Evolutionary conservation across 192 early-diverging fungal genomes (phyloP), one percentile per base, ranked within the genome.

Genomic region (Backusella parvicylindrica): DNA sequence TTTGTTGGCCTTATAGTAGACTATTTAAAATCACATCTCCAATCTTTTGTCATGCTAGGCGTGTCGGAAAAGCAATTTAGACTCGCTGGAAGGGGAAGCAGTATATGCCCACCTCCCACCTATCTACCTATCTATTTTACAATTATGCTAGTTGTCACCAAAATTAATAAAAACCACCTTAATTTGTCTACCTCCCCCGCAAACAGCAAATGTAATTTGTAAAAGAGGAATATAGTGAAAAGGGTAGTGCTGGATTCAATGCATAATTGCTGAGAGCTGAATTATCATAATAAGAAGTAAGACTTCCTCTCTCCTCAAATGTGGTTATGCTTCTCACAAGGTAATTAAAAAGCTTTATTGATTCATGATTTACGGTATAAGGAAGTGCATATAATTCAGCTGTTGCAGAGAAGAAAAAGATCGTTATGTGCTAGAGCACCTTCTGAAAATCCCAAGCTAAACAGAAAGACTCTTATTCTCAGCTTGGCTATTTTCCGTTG

Each of bases 331-430:
- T 60, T 60, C 53, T 60, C 53, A 60, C 21, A 60, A 60, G 53
- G 53, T 60, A 28, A 28, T 60, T 60, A 60, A 60, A 60, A 60
- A 60, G 53, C 53, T 60, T 60, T 60, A 60, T 60, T 60, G 53
- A 60, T 60, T 60, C 23, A 60, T 60, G 53, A 60, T 60, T 60
- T 60, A 60, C 53, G 23, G 53, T 60, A 60, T 60, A 60, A 60
- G 53, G 49, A 53, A 53, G 49, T 60, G 53, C 53, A 23, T 56
- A 23, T 56, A 56, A 23, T 23, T 56, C 53, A 56, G 53, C 53
- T 60, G 53, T 60, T 60, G 53, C 23, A 60, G 23, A 60, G 53
- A 60, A 60, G 36, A 37, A 37, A 37, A 60, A 60, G 53, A 60
- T 60, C 53, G 53, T 60, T 60, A 60, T 60, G 53, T 60, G 53